Evolutionary conservation across 2,329 filamentous ascomycete species (phyloP).

Genomic region (Chrysoporthe puriensis): DNA sequence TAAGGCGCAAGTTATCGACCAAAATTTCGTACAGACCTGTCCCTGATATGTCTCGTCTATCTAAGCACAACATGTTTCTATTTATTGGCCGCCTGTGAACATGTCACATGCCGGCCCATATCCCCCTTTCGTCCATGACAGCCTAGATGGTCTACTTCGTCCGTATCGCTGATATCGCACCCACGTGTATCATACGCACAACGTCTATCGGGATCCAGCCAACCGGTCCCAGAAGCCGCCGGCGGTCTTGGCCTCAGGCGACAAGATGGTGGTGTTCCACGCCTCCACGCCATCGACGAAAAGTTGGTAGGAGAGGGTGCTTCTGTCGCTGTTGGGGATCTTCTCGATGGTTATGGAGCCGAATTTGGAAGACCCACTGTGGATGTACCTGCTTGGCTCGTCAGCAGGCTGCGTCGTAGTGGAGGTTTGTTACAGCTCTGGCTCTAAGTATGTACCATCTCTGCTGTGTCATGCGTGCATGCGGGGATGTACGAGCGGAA

Average conservation of each 20-base stretch:
- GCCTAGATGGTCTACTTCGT: background rate
- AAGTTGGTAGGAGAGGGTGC: slow-evolving; percentile 76
- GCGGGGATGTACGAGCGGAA: background rate
- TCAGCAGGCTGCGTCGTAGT: slow-evolving; percentile 31
- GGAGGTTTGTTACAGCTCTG: background rate
- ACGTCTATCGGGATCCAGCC: slow-evolving; percentile 17
- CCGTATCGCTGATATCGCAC: background rate
- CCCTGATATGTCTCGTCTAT: background rate
- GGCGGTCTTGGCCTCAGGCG: slow-evolving; percentile 45
- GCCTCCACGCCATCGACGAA: slow-evolving; percentile 80
- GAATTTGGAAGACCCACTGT: slow-evolving; percentile 87
- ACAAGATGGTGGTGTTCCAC: slow-evolving; percentile 68
- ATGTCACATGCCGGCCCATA: background rate
- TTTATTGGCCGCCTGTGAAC: background rate
- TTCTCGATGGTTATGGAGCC: slow-evolving; percentile 79
- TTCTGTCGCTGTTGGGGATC: slow-evolving; percentile 65
- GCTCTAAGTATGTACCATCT: background rate
- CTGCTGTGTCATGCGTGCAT: background rate
- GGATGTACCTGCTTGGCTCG: slow-evolving; percentile 64
- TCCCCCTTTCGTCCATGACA: background rate
- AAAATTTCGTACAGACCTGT: background rate
- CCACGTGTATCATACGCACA: background rate
- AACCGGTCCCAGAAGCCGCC: slow-evolving; percentile 51
- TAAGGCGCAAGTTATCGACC: background rate
- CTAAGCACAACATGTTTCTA: background rate